Base-by-base conservation (phyloP, 164 flowering plant genomes). In the Dillenia turbinata region DNA sequence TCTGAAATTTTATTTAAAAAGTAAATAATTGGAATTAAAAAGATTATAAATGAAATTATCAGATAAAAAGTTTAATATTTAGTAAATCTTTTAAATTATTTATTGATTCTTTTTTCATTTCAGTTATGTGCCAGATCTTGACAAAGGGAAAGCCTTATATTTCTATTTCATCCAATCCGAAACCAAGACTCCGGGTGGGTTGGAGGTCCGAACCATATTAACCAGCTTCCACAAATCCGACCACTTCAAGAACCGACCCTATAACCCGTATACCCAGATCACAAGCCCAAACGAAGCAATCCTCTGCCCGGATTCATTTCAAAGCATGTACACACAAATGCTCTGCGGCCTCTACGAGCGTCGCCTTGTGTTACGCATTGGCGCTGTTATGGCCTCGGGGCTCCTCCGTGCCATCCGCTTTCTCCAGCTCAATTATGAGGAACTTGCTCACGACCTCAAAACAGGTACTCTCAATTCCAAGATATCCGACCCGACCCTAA, bases 351-450 rank as follows among this genome's bases (percentile, higher is more conserved):
- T 84, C 22, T 63, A 70, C 40, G 72, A 82, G 57, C 85, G 85
- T 52, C 26, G 61, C 3, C 68, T 66, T 22, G 86, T 84, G 26
- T 82, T 82, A 66, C 81, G 89, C 1, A 67, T 85, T 49, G 87
- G 87, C 11, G 87, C 89, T 2, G 81, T 83, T 0, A 81, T 85
- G 26, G 89, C 89, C 68, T 85, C 89, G 0, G 87, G 87, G 48
- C 78, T 85, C 9, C 71, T 83, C 61, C 76, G 89, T 0, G 87
- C 87, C 77, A 83, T 85, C 73, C 77, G 79, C 14, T 83, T 85
- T 66, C 79, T 85, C 65, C 87, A 83, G 53, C 77, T 81, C 52
- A 69, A 85, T 59, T 85, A 85, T 85, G 47, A 12, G 1, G 62
- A 72, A 11, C 73, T 85, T 3, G 68, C 74, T 43, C 51, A 73